Percentiles rank a stretch among this genome's conserved stretches.
phyloP scores from a whole-genome alignment of 176 grass and related monocot genomes.

The Poa annua region DNA sequence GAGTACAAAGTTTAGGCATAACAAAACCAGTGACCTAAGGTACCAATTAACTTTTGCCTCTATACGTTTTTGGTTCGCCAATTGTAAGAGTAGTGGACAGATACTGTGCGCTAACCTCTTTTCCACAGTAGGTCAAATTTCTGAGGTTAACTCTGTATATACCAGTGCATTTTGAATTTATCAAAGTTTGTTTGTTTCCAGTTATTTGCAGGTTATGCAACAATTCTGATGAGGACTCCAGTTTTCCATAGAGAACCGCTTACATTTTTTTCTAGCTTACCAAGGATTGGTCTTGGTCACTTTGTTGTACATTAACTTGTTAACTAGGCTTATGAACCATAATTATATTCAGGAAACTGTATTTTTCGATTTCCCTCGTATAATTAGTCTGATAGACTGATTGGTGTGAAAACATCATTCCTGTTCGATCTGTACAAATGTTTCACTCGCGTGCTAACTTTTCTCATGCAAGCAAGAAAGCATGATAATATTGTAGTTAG shows the following conservation, averaged over 20 bases:
- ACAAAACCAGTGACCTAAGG: conserved; percentile 37
- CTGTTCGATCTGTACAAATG: not conserved
- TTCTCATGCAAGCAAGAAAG: not conserved
- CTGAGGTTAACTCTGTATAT: not conserved
- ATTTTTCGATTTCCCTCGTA: not conserved
- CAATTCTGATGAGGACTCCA: conserved; percentile 28
- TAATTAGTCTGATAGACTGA: conserved; percentile 28
- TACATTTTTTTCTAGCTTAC: conserved; percentile 42
- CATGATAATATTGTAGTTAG: not conserved
- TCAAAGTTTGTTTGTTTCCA: conserved; percentile 16
- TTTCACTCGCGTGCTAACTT: not conserved
- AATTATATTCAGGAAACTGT: conserved; percentile 30
- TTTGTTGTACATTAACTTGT: conserved; percentile 61
- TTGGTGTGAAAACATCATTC: not conserved
- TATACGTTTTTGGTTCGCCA: not conserved
- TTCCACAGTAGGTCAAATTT: not conserved
- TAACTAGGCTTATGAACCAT: conserved; percentile 49
- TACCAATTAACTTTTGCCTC: conserved; percentile 11
- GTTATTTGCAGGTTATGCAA: conserved; percentile 42
- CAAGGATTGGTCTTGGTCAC: conserved; percentile 17
- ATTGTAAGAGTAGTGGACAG: conserved; percentile 14
- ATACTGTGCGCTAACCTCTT: not conserved
- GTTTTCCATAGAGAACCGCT: conserved; percentile 52
- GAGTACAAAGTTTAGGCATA: conserved; percentile 72
- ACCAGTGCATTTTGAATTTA: not conserved